phyloP scores from a whole-genome alignment of 169 alveolate species.

The Neospora caninum region DNA sequence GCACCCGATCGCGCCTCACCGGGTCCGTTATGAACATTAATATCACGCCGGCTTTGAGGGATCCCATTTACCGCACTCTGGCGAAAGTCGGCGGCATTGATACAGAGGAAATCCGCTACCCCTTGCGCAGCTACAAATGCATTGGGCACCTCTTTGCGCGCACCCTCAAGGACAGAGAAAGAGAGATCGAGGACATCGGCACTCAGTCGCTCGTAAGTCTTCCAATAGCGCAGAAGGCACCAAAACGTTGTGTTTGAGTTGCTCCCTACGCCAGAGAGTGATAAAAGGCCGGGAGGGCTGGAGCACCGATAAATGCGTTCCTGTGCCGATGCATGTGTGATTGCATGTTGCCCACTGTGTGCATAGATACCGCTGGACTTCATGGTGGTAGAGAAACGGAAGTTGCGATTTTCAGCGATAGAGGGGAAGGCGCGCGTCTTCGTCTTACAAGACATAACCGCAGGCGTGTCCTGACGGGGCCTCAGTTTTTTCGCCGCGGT shows the following conservation, averaged over 20 bases:
- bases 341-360: too few relatives aligned
- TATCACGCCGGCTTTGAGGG: neutral
- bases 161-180: constrained; percentile 32
- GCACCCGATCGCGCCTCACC: constrained; percentile 52
- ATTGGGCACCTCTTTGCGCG: constrained; percentile 55
- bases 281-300: neutral
- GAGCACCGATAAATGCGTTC: neutral
- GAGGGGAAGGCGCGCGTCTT: too few relatives aligned
- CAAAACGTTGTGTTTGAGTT: neutral
- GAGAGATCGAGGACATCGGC: constrained; percentile 33
- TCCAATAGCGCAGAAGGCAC: neutral
- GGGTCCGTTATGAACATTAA: constrained; percentile 41
- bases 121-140: constrained; percentile 56
- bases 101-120: constrained; percentile 59
- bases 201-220: constrained; percentile 37
- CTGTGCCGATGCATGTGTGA: too few relatives aligned
- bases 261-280: neutral
- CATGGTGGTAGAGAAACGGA: too few relatives aligned
- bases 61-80: neutral
- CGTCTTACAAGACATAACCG: too few relatives aligned
- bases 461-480: too few relatives aligned
- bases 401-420: too few relatives aligned
- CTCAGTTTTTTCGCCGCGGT: too few relatives aligned
- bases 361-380: too few relatives aligned
- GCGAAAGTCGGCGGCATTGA: constrained; percentile 36